These are phyloP conservation scores for Coleophoma crateriformis DNA, from an alignment of 2,329 filamentous ascomycete species.

Conservation along the genomic window DNA sequence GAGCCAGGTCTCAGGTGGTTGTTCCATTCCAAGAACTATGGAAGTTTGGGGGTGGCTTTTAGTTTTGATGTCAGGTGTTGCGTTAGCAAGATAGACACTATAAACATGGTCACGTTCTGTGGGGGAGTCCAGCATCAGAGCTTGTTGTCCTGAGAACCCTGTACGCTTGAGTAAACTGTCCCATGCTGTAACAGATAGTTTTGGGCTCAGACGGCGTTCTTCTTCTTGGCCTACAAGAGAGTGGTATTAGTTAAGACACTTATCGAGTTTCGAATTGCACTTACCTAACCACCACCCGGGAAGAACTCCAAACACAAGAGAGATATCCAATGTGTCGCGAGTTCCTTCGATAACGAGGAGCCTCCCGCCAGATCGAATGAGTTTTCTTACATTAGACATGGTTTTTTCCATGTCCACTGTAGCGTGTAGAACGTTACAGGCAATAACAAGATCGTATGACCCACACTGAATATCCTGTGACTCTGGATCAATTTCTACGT, in stretches of 20 bases:
- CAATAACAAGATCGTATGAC: slow-evolving; percentile 18
- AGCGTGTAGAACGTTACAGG: slow-evolving; percentile 18
- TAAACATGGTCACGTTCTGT: not conserved
- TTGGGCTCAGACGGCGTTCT: slow-evolving; percentile 15
- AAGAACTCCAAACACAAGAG: slow-evolving; percentile 10
- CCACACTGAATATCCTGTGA: slow-evolving; percentile 15
- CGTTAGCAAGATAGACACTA: not conserved
- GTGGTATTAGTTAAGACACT: not conserved
- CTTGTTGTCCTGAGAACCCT: slow-evolving; percentile 12
- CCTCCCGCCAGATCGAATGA: slow-evolving; percentile 23
- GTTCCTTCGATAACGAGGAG: slow-evolving; percentile 21
- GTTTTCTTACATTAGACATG: slow-evolving; percentile 17
- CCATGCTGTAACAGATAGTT: slow-evolving; percentile 9
- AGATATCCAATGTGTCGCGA: not conserved
- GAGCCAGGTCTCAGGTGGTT: not conserved
- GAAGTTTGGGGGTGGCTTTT: not conserved
- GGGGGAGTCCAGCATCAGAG: slow-evolving; percentile 4
- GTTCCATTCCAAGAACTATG: not conserved
- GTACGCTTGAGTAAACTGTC: slow-evolving; percentile 5
- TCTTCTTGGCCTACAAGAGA: not conserved
- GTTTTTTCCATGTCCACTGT: slow-evolving; percentile 16
- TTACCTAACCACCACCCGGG: slow-evolving; percentile 9
- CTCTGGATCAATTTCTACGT: slow-evolving; percentile 9
- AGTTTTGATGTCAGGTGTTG: not conserved
- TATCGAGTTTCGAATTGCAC: not conserved